phyloP scores from a whole-genome alignment of 805 yeast species.

The Yamadazyma scolyti region DNA sequence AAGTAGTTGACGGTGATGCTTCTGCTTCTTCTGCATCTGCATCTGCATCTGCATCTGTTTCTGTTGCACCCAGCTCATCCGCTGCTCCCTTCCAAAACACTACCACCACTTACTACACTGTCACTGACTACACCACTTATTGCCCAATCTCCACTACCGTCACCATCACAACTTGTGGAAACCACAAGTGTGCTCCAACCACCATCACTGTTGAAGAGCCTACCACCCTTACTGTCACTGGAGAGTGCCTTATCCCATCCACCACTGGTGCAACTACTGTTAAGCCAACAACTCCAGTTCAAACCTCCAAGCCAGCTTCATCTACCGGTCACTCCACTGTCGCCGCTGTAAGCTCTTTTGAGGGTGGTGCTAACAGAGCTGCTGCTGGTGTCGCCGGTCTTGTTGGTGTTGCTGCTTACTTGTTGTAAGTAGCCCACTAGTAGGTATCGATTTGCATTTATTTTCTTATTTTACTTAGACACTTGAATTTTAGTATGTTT shows the following conservation, averaged over 20 bases:
- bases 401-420: slow-evolving; percentile 8
- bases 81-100: slow-evolving; percentile 25
- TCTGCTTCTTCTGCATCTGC: slow-evolving; percentile 4
- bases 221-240: slow-evolving; percentile 30
- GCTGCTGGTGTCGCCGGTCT: slow-evolving; percentile 9
- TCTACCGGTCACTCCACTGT: slow-evolving; percentile 3
- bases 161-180: slow-evolving; percentile 29
- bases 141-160: slow-evolving; percentile 33
- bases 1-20: slow-evolving; percentile 4
- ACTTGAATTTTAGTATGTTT: slow-evolving; percentile 19
- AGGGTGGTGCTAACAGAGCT: slow-evolving; percentile 8
- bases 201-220: slow-evolving; percentile 28
- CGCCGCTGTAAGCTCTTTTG: slow-evolving; percentile 7
- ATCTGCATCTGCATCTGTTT: slow-evolving; percentile 2
- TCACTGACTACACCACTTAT: slow-evolving; percentile 35
- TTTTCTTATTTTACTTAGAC: no score
- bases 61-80: slow-evolving; percentile 18
- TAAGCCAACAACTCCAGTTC: slow-evolving; percentile 6
- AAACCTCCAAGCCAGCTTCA: slow-evolving; percentile 1
- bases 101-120: slow-evolving; percentile 22
- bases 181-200: slow-evolving; percentile 21
- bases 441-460: no score
- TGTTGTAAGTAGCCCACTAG: no score
- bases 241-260: slow-evolving; percentile 24
- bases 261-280: slow-evolving; percentile 7